Base-by-base conservation (phyloP, 1,284 basidiomycete species). In the Ganoderma sinense region DNA sequence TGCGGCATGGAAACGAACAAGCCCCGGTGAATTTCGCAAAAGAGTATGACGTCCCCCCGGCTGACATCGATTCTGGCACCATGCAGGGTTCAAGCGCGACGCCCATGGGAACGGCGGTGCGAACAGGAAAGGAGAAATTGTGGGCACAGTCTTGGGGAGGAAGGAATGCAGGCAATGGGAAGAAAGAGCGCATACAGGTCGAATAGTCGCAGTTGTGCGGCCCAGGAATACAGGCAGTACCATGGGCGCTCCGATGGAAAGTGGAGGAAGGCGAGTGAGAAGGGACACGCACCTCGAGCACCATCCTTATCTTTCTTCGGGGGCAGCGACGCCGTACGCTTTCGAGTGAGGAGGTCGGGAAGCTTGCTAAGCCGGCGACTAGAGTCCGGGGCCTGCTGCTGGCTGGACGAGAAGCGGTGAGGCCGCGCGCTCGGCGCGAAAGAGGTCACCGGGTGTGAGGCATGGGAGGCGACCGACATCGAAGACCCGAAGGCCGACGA, bases 311-410 rank as follows among this genome's bases (percentile, higher is more conserved):
- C 70, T 56, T 69, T 72, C 66, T 65, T 69, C 26, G 69, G 65
- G n/a, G 73, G 70, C 68, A 69, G 66, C 16, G 73, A 74, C 23
- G 73, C 68, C 20, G 71, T 73, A 23, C 71, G 71, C 53, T 71
- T 71, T 68, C 71, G 71, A 13, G 70, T 70, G 48, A 71, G 71
- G 39, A 72, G 68, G 26, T 70, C 70, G 31, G 69, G 68, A 14
- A 71, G 71, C 66, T 62, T 71, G 70, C 72, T 73, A n/a, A 67
- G 64, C 66, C 70, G 66, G 29, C 70, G 69, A 66, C 51, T 45
- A 8, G 66, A 58, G n/a, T 69, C 67, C 64, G 62, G 43, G 69
- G 71, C 69, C 64, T 72, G 70, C 64, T 72, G 70, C 56, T 66
- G 70, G 29, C 65, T 41, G 40, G 69, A 59, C n/a, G 71, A 74